phyloP scores from a whole-genome alignment of 2,329 filamentous ascomycete genomes.

The Stemphylium beticola region DNA sequence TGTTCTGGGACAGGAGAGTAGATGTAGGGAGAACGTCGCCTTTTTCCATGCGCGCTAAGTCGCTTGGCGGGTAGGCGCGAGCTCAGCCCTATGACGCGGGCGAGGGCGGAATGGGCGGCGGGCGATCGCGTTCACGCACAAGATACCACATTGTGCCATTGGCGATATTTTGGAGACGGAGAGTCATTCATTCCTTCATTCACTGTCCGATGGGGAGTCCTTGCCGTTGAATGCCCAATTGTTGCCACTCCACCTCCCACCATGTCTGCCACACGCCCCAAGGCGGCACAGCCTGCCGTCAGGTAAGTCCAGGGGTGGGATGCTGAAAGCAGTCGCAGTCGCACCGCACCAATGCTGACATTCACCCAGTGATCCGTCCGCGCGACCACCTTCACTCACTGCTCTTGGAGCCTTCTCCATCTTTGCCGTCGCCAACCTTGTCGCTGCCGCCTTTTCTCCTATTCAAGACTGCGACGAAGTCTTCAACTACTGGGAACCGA shows the following conservation, averaged over 20 bases:
- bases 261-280: slow-evolving; percentile 8
- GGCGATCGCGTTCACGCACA: slow-evolving; percentile 3
- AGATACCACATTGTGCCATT: neutral
- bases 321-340: neutral
- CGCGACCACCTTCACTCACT: slow-evolving; percentile 57
- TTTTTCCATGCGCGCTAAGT: slow-evolving; percentile 35
- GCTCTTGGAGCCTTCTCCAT: slow-evolving; percentile 80
- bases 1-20: slow-evolving; percentile 21
- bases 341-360: slow-evolving; percentile 1
- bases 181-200: too few relatives aligned
- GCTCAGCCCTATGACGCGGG: slow-evolving; percentile 29
- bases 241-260: neutral
- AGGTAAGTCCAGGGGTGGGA: neutral
- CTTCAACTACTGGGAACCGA: slow-evolving; percentile 99
- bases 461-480: slow-evolving; percentile 99
- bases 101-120: slow-evolving; percentile 9
- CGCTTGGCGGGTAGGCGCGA: slow-evolving; percentile 26
- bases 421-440: slow-evolving; percentile 73
- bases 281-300: slow-evolving; percentile 1
- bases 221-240: neutral
- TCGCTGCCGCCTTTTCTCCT: slow-evolving; percentile 82
- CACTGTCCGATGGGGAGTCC: neutral
- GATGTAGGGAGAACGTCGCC: slow-evolving; percentile 28
- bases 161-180: too few relatives aligned
- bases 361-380: neutral